Evolutionary conservation across 805 yeast species (phyloP).

Genomic region (Barnettozyma siamensis): DNA sequence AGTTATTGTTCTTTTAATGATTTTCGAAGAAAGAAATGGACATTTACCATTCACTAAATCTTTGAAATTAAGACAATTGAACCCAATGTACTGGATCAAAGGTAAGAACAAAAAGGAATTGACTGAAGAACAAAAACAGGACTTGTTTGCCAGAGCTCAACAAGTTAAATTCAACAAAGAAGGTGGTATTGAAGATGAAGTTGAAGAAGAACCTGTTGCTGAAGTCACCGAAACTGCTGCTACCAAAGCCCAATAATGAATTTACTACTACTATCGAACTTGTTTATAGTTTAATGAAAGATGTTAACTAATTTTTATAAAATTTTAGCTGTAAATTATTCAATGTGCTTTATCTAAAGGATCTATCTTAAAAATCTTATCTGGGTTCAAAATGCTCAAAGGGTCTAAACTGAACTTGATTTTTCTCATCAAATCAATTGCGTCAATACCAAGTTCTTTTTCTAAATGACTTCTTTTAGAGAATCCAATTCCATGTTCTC

Average conservation of each 20-base stretch:
- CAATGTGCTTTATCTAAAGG: constrained; percentile 30
- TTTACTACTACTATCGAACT: too few relatives aligned
- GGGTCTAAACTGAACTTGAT: constrained; percentile 72
- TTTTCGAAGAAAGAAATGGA: constrained; percentile 79
- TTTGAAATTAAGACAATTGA: constrained; percentile 44
- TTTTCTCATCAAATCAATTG: constrained; percentile 67
- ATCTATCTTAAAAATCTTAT: constrained; percentile 67
- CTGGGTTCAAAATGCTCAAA: constrained; percentile 67
- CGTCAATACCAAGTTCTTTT: constrained; percentile 59
- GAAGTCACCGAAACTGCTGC: neutral
- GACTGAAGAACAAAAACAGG: constrained; percentile 45
- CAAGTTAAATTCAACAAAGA: constrained; percentile 30
- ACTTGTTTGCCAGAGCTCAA: constrained; percentile 43
- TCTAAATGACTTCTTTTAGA: constrained; percentile 61
- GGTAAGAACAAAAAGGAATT: constrained; percentile 58
- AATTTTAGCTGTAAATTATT: neutral
- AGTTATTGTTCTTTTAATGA: constrained; percentile 50
- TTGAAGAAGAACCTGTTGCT: neutral
- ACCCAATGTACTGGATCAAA: constrained; percentile 71
- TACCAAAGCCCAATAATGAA: neutral
- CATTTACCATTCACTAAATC: constrained; percentile 66
- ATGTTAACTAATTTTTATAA: neutral
- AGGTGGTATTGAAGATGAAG: constrained; percentile 23
- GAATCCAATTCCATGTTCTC: constrained; percentile 82
- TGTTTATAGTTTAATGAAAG: too few relatives aligned